Evolutionary conservation across 805 yeast genomes (phyloP), one percentile per base, ranked within the genome.

Genomic region (Metschnikowia cerradonensis): DNA sequence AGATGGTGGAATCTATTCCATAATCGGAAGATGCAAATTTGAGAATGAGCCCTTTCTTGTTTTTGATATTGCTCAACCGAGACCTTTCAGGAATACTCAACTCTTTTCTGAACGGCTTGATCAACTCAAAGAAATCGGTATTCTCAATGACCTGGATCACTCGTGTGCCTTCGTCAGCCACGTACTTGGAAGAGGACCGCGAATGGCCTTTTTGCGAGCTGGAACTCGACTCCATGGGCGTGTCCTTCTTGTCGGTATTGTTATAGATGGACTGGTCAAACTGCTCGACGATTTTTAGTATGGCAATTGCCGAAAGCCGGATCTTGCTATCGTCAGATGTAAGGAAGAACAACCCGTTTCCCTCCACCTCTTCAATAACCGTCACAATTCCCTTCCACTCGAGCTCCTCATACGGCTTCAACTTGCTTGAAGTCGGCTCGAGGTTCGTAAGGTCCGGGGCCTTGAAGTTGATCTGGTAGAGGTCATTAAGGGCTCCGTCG

Each of bases 1-100:
- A 94, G n/a, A 94, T 71, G 0, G 98, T 96, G 1, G 96, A 84
- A 68, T 94, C 99, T 8, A 94, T 91, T 1, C 98, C 97, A 61
- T 91, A 88, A 52, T 87, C 96, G 1, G 96, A 87, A 57, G 89
- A 96, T 0, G 96, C 96, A 6, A 94, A 71, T 45, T 83, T 78
- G 0, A 87, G 73, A n/a, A 95, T 67, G 2, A 89, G 77, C 23
- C 86, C 88, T 53, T 80, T 83, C 56, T 84, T 79, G 51, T 78
- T 79, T 54, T 74, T 80, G 34, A 94, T 67, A 58, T 86, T 86
- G 1, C 82, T 61, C 14, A 91, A 69, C 36, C 97, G 71, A 17
- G 82, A 79, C 43, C 86, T 75, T 66, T 95, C 99, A 1, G 96
- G 91, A 34, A 84, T 81, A 70, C 84, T 86, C 58, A 80, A 67